Conservation (phyloP, 1,284 basidiomycete genomes). For the Rhodotorula sp. region DNA sequence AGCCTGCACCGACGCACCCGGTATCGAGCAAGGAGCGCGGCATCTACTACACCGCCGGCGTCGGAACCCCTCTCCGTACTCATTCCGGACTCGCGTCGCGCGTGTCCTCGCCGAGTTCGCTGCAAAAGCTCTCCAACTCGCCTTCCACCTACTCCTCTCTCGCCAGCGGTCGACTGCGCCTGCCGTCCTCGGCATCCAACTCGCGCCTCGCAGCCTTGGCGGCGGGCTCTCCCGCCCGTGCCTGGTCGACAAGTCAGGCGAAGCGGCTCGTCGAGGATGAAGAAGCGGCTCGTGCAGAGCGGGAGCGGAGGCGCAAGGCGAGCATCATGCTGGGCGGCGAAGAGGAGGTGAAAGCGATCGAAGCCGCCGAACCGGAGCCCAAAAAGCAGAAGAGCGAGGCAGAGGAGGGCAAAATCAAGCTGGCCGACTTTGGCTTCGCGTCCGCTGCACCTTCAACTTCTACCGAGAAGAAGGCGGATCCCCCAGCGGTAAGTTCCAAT, state of each 20-base stretch:
- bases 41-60: constrained; percentile 25
- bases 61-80: constrained; percentile 33
- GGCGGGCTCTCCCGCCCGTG: constrained; percentile 2
- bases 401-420: constrained; percentile 26
- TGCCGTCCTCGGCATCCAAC: background rate
- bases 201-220: background rate
- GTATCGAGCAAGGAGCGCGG: constrained; percentile 4
- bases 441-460: background rate
- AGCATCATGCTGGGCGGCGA: constrained; percentile 28
- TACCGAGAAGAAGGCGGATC: background rate
- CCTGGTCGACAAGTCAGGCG: constrained; percentile 27
- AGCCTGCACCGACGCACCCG: background rate
- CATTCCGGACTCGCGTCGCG: constrained; percentile 16
- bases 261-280: constrained; percentile 24
- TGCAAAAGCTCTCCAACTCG: constrained; percentile 4
- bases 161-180: constrained; percentile 24
- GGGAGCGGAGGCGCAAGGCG: constrained; percentile 24
- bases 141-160: constrained; percentile 19
- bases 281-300: constrained; percentile 17
- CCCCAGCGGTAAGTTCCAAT: background rate
- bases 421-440: constrained; percentile 12
- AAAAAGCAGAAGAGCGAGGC: background rate
- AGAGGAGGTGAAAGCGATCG: constrained; percentile 1
- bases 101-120: constrained; percentile 6
- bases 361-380: background rate